Evolutionary conservation across 257 asterid species (phyloP).

Genomic region (Nicotiana paniculata): DNA sequence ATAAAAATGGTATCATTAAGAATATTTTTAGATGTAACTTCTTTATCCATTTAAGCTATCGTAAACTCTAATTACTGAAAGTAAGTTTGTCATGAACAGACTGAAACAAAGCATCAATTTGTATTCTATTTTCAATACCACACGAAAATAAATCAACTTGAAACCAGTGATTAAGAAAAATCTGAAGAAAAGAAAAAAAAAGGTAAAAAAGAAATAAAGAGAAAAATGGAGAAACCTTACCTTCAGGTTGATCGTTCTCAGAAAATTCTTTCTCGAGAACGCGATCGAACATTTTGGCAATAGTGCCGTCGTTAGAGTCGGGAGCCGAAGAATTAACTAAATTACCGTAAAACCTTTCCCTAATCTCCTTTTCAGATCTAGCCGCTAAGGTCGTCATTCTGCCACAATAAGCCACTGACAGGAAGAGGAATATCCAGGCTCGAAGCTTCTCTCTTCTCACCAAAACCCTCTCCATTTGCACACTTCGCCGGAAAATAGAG

Average conservation of each 20-base stretch:
- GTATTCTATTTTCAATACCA: neutral
- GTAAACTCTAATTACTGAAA: neutral
- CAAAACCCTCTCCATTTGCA: slow-evolving; percentile 27
- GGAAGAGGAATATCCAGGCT: slow-evolving; percentile 17
- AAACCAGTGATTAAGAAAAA: neutral
- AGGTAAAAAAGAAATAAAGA: neutral
- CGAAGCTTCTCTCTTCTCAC: slow-evolving; percentile 21
- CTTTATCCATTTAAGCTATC: neutral
- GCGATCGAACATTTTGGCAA: slow-evolving; percentile 94
- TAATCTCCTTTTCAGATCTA: slow-evolving; percentile 71
- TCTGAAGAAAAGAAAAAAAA: neutral
- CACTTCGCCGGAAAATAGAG: neutral
- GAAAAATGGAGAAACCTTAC: slow-evolving; percentile 21
- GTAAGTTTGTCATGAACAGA: neutral
- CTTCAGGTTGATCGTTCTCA: slow-evolving; percentile 85
- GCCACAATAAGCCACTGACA: slow-evolving; percentile 26
- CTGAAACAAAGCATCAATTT: neutral
- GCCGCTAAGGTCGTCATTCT: slow-evolving; percentile 29
- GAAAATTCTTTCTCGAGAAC: slow-evolving; percentile 87
- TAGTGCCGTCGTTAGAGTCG: slow-evolving; percentile 55
- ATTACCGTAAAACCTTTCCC: slow-evolving; percentile 80
- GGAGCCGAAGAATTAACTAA: slow-evolving; percentile 65
- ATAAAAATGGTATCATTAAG: neutral
- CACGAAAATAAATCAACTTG: neutral
- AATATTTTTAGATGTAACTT: neutral